Evolutionary conservation across 768 basidiomycete species (phyloP).

Genomic region (Mycena pura): DNA sequence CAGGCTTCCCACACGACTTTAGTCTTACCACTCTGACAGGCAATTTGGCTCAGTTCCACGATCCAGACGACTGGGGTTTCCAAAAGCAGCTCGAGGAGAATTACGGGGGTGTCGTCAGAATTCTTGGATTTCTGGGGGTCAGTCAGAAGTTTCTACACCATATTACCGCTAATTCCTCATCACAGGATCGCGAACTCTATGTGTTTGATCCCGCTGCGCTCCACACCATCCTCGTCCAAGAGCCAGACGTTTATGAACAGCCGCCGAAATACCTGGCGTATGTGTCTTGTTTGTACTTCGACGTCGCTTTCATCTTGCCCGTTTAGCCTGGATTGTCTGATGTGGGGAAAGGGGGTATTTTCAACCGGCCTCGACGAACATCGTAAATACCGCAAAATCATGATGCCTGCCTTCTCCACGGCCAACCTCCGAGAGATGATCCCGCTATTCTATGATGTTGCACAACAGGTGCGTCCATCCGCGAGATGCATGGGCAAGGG

Average conservation of each 20-base stretch:
- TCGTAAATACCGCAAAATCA: constrained; percentile 8
- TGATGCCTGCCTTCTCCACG: constrained; percentile 6
- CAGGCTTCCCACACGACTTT: too few relatives aligned
- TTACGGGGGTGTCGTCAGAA: background rate
- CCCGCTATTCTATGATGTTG: background rate
- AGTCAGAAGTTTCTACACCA: too few relatives aligned
- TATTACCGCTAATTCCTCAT: too few relatives aligned
- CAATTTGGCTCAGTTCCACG: background rate
- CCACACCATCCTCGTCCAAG: background rate
- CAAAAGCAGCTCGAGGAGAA: background rate
- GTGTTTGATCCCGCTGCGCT: constrained; percentile 11
- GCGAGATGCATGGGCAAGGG: background rate
- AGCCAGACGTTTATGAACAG: background rate
- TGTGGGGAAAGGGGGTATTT: background rate
- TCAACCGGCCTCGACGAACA: background rate
- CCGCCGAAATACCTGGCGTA: background rate
- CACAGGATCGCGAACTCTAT: background rate
- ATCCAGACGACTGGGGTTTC: background rate
- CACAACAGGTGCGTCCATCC: background rate
- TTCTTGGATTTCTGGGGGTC: background rate
- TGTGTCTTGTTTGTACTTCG: background rate
- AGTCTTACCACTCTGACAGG: too few relatives aligned
- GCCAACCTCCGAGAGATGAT: background rate
- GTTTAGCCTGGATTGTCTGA: background rate
- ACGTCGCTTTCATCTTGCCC: background rate